Conservation (phyloP, 2,329 filamentous ascomycete species). For the Capronia americana region DNA sequence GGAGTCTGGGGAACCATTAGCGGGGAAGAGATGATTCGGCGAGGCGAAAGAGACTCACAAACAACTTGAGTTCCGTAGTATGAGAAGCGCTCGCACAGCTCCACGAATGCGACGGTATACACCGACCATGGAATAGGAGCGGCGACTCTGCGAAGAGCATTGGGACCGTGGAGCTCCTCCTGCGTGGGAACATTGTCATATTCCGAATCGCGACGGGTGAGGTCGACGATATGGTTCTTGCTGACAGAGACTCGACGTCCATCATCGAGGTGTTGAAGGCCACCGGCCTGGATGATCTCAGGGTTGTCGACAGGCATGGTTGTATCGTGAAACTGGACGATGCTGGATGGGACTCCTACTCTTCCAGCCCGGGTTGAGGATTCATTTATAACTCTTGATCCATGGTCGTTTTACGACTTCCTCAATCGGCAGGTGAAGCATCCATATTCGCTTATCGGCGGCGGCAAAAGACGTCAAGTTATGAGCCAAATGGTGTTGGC, state of each 20-base stretch:
- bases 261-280: slow-evolving; percentile 13
- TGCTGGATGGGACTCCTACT: neutral
- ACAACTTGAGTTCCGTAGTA: slow-evolving; percentile 66
- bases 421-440: slow-evolving; percentile 5
- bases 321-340: neutral
- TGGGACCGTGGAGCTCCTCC: slow-evolving; percentile 18
- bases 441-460: slow-evolving; percentile 8
- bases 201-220: slow-evolving; percentile 6
- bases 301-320: slow-evolving; percentile 24
- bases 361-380: neutral
- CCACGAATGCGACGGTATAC: slow-evolving; percentile 74
- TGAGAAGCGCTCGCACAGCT: slow-evolving; percentile 62
- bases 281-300: slow-evolving; percentile 16
- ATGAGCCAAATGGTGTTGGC: neutral
- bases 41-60: slow-evolving; percentile 54
- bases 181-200: slow-evolving; percentile 9
- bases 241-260: slow-evolving; percentile 8
- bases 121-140: slow-evolving; percentile 42
- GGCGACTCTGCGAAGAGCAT: slow-evolving; percentile 18
- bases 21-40: neutral
- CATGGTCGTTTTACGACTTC: slow-evolving; percentile 3
- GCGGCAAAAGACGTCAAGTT: slow-evolving; percentile 1
- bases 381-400: slow-evolving; percentile 12
- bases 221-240: slow-evolving; percentile 15
- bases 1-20: slow-evolving; percentile 10